Percentiles rank a stretch among this genome's conserved stretches.
Conservation (phyloP, 1,139 yeast genomes). For the Geotrichum fermentans region DNA sequence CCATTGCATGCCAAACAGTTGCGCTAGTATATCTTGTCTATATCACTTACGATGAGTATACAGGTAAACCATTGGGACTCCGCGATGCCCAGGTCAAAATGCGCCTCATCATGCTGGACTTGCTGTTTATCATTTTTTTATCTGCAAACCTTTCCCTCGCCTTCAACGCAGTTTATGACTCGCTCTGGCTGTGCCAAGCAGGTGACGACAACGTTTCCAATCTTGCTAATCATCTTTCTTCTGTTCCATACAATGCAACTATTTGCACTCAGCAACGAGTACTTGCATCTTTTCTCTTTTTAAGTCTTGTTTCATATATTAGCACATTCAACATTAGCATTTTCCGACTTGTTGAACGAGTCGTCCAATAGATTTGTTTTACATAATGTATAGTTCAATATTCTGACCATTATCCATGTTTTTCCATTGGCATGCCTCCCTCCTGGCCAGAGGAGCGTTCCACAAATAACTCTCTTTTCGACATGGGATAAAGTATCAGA, state of each 20-base stretch:
- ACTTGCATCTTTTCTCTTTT: constrained; percentile 69
- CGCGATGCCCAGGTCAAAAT: constrained; percentile 79
- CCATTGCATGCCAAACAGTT: constrained; percentile 72
- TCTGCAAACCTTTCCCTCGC: constrained; percentile 83
- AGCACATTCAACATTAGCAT: constrained; percentile 78
- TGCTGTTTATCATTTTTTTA: constrained; percentile 84
- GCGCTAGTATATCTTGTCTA: constrained; percentile 73
- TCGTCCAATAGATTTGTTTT: constrained; percentile 27
- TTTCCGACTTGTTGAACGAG: constrained; percentile 78
- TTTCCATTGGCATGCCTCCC: not conserved
- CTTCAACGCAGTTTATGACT: constrained; percentile 75
- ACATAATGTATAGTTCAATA: not conserved
- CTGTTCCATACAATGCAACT: constrained; percentile 32
- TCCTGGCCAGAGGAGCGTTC: too few relatives aligned
- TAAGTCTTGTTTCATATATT: constrained; percentile 77
- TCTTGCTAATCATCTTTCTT: not conserved
- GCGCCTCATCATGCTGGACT: constrained; percentile 69
- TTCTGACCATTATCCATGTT: not conserved
- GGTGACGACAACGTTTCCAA: not conserved
- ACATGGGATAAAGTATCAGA: not conserved
- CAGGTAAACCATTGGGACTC: constrained; percentile 85
- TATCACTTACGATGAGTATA: constrained; percentile 84
- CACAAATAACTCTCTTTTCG: not conserved
- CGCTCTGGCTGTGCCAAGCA: constrained; percentile 68
- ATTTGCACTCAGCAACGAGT: constrained; percentile 80